Evolutionary conservation across 2,329 filamentous ascomycete species (phyloP).

Genomic region (Graphilbum fragrans): DNA sequence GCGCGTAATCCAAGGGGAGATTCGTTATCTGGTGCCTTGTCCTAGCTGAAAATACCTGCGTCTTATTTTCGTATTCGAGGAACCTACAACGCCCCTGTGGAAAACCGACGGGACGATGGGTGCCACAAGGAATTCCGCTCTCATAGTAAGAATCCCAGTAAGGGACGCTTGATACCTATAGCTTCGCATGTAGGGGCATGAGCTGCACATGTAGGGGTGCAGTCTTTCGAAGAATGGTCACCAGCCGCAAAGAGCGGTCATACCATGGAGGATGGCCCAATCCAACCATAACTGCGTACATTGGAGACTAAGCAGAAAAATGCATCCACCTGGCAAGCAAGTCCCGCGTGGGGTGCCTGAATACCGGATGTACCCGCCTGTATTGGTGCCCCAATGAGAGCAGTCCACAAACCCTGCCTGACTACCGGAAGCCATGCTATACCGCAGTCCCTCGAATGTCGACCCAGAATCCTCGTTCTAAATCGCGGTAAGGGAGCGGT

Average conservation of each 20-base stretch:
- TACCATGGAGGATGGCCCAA: slow-evolving; percentile 23
- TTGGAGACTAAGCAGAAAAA: slow-evolving; percentile 17
- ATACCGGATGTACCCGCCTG: slow-evolving; percentile 19
- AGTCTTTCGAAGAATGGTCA: slow-evolving; percentile 18
- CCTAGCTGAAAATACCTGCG: slow-evolving; percentile 10
- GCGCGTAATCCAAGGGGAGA: slow-evolving; percentile 14
- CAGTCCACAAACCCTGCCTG: slow-evolving; percentile 20
- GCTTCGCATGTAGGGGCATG: slow-evolving; percentile 19
- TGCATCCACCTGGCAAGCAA: slow-evolving; percentile 19
- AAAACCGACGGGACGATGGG: slow-evolving; percentile 20
- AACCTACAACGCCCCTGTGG: slow-evolving; percentile 16
- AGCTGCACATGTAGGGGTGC: slow-evolving; percentile 19
- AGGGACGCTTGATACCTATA: slow-evolving; percentile 17
- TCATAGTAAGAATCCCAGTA: slow-evolving; percentile 19
- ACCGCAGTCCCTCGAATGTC: slow-evolving; percentile 19
- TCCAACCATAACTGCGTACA: slow-evolving; percentile 22
- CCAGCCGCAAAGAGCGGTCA: slow-evolving; percentile 16
- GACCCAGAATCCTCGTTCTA: slow-evolving; percentile 23
- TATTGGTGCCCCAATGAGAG: slow-evolving; percentile 20
- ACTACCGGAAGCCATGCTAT: slow-evolving; percentile 19
- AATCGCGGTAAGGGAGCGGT: slow-evolving; percentile 16
- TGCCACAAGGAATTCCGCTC: slow-evolving; percentile 21
- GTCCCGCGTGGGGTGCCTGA: slow-evolving; percentile 16
- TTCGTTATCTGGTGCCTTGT: slow-evolving; percentile 6
- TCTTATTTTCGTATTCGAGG: slow-evolving; percentile 21